Conservation (phyloP, 2,329 filamentous ascomycete genomes). For the Aspergillus udagawae region DNA sequence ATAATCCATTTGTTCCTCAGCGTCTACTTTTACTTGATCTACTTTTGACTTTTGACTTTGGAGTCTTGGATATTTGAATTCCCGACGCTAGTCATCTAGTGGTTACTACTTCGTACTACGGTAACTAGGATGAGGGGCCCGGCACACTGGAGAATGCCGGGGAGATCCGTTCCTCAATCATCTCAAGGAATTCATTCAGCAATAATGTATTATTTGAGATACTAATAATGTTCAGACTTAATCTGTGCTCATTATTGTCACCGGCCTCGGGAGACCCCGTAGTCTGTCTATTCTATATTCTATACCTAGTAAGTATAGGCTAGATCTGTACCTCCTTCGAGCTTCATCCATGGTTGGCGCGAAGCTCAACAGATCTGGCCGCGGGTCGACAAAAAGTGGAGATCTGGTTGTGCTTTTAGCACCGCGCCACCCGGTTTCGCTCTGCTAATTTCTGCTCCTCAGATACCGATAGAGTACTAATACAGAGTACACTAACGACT, state of each 20-base stretch:
- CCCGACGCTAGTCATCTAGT: no score
- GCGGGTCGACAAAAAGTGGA: not conserved
- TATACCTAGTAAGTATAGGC: no score
- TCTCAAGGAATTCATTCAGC: not conserved
- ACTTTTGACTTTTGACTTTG: not conserved
- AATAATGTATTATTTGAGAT: no score
- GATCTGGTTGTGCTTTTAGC: not conserved
- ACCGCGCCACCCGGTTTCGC: not conserved
- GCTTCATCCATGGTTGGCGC: not conserved
- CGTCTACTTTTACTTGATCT: not conserved
- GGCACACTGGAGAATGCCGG: not conserved
- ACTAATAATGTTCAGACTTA: no score
- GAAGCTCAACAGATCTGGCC: not conserved
- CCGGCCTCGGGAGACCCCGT: not conserved
- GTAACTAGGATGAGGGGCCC: not conserved
- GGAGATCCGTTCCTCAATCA: not conserved
- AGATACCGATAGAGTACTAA: not conserved
- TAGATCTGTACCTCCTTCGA: not conserved
- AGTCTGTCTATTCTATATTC: no score
- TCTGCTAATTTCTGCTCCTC: not conserved
- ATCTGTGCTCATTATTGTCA: not conserved
- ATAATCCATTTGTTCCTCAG: not conserved
- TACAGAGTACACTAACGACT: not conserved
- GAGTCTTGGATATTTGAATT: not conserved
- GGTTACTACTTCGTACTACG: no score